Conservation (phyloP, 1,284 basidiomycete species). For the Heterobasidion occidentale region DNA sequence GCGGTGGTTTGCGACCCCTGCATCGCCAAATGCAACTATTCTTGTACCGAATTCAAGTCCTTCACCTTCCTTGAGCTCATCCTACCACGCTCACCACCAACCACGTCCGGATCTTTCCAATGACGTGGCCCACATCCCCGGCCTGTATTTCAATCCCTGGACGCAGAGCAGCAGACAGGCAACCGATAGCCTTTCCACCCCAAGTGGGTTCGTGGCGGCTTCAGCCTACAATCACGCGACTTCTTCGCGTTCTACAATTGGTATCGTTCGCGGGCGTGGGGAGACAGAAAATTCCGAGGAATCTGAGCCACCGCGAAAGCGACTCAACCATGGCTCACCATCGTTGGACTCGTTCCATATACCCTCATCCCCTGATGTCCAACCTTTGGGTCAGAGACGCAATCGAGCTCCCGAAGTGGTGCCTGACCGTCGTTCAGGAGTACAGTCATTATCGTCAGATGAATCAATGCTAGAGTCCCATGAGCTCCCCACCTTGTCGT, state of each 20-base stretch:
- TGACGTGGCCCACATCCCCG: conserved; percentile 37
- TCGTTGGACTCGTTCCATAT: conserved; percentile 31
- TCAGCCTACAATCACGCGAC: conserved; percentile 37
- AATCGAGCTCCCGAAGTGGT: conserved; percentile 25
- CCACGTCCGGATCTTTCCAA: conserved; percentile 25
- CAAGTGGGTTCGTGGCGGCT: conserved; percentile 49
- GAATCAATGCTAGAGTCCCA: conserved; percentile 47
- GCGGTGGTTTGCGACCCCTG: conserved; percentile 32
- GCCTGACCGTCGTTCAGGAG: conserved; percentile 20
- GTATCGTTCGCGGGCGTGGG: conserved; percentile 23
- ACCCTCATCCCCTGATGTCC: conserved; percentile 51
- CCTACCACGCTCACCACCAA: conserved; percentile 19
- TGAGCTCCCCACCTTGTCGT: conserved; percentile 33
- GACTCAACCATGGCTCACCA: conserved; percentile 43
- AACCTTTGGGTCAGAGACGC: conserved; percentile 41
- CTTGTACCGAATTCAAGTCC: conserved; percentile 68
- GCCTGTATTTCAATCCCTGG: conserved; percentile 30
- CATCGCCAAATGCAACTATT: conserved; percentile 38
- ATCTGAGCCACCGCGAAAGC: conserved; percentile 55
- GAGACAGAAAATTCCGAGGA: conserved; percentile 33
- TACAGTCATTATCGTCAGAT: conserved; percentile 46
- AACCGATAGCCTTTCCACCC: conserved; percentile 48
- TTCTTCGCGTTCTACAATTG: conserved; percentile 33
- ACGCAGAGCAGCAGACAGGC: conserved; percentile 19
- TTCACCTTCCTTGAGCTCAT: neutral